Conservation (phyloP, 306 rosid genomes). For the Sophora flavescens region DNA sequence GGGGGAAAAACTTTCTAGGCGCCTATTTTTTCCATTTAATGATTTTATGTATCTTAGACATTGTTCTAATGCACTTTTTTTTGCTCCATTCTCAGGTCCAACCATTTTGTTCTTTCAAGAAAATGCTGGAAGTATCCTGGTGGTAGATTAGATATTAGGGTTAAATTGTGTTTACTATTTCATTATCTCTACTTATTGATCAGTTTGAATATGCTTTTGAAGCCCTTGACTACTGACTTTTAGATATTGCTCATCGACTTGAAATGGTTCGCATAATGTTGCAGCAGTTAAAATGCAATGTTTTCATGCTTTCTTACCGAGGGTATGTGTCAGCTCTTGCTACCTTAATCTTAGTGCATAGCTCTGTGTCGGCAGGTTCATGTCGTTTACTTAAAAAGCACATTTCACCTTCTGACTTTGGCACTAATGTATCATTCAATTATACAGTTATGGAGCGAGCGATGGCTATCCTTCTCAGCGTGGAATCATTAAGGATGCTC, state of each 20-base stretch:
- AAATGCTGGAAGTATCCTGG: constrained; percentile 99
- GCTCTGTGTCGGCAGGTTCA: constrained; percentile 9
- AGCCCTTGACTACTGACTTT: constrained; percentile 70
- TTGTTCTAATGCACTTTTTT: constrained; percentile 40
- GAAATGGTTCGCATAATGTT: constrained; percentile 95
- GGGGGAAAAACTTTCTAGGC: too few relatives aligned
- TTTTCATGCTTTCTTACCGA: constrained; percentile 96
- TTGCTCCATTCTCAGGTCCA: constrained; percentile 77
- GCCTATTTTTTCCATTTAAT: too few relatives aligned
- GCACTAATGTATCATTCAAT: constrained; percentile 38
- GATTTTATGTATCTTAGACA: neutral
- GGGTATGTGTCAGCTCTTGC: constrained; percentile 64
- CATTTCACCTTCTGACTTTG: constrained; percentile 41
- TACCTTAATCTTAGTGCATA: constrained; percentile 20
- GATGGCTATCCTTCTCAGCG: constrained; percentile 98
- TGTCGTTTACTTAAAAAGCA: constrained; percentile 14
- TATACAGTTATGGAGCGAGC: constrained; percentile 90
- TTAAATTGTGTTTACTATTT: constrained; percentile 36
- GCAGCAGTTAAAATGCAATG: constrained; percentile 85
- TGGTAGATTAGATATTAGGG: constrained; percentile 41
- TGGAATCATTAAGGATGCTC: constrained; percentile 93
- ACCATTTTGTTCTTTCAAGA: constrained; percentile 97
- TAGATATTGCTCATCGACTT: constrained; percentile 99
- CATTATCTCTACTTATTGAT: constrained; percentile 26
- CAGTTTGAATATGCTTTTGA: constrained; percentile 46